These are phyloP conservation scores for Euphrasia arctica DNA, from an alignment of 305 asterid genomes.

Conservation along the genomic window DNA sequence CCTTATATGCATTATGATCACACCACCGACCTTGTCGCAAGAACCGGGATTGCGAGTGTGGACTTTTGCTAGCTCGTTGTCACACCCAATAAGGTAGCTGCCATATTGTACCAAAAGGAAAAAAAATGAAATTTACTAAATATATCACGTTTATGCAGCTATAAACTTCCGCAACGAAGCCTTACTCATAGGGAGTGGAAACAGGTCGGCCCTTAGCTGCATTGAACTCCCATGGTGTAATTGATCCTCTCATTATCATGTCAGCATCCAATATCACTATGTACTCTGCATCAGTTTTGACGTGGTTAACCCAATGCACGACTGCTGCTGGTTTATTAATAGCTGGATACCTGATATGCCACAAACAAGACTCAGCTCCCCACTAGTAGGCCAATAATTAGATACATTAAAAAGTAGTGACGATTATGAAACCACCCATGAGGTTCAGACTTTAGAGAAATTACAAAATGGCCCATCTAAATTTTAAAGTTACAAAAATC, in stretches of 20 bases:
- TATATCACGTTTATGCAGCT: background rate
- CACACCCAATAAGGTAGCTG: slow-evolving; percentile 96
- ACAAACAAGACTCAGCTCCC: slow-evolving; percentile 26
- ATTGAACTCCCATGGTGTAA: slow-evolving; percentile 95
- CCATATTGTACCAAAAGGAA: slow-evolving; percentile 15
- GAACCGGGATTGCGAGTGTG: slow-evolving; percentile 85
- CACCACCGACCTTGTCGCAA: slow-evolving; percentile 97
- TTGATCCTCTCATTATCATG: slow-evolving; percentile 93
- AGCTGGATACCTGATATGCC: slow-evolving; percentile 80
- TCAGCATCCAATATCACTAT: slow-evolving; percentile 87
- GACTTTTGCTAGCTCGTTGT: slow-evolving; percentile 80
- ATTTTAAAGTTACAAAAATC: too few species aligned
- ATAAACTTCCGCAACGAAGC: background rate
- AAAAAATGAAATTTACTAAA: background rate
- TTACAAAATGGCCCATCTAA: too few species aligned
- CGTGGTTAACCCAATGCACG: slow-evolving; percentile 92
- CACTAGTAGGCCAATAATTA: background rate
- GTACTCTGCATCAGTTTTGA: slow-evolving; percentile 79
- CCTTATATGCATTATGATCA: slow-evolving; percentile 76
- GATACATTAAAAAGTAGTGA: background rate
- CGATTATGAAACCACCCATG: too few species aligned
- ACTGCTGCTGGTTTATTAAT: slow-evolving; percentile 93
- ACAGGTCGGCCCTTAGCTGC: slow-evolving; percentile 80
- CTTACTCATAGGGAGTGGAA: slow-evolving; percentile 96
- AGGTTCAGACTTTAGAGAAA: too few species aligned